A percentile compares a stretch with the other conserved stretches of the same genome.
Evolutionary conservation across 768 basidiomycete species (phyloP).

Genomic region (Neoboletus brunneissimus): DNA sequence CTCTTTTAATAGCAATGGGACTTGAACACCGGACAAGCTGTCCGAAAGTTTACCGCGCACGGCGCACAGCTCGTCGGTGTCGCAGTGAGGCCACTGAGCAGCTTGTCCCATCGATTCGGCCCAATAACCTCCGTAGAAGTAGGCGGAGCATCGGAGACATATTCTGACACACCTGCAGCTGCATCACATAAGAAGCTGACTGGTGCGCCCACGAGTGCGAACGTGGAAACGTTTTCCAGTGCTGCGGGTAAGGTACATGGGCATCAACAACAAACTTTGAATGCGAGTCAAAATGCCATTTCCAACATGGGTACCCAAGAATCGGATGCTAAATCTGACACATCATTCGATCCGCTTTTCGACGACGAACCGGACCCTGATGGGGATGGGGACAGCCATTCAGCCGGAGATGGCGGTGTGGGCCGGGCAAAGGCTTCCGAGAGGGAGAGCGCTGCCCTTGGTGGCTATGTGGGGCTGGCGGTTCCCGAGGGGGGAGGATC

Average conservation of each 20-base stretch:
- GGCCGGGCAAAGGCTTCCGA: slow-evolving; percentile 15
- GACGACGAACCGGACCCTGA: slow-evolving; percentile 77
- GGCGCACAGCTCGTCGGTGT: slow-evolving; percentile 82
- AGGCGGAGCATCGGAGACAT: slow-evolving; percentile 19
- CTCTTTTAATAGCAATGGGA: slow-evolving; percentile 83
- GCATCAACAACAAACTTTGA: slow-evolving; percentile 16
- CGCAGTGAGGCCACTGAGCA: slow-evolving; percentile 64
- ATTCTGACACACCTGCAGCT: slow-evolving; percentile 10
- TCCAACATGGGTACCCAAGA: slow-evolving; percentile 32
- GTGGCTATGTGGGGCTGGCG: slow-evolving; percentile 21
- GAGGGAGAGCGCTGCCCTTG: slow-evolving; percentile 12
- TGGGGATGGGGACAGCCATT: slow-evolving; percentile 37
- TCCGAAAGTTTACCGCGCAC: slow-evolving; percentile 77
- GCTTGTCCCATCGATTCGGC: slow-evolving; percentile 33
- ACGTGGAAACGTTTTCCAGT: slow-evolving; percentile 21
- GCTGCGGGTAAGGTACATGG: slow-evolving; percentile 20
- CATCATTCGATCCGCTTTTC: slow-evolving; percentile 85
- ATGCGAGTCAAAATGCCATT: slow-evolving; percentile 24
- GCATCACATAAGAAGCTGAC: slow-evolving; percentile 10
- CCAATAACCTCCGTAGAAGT: slow-evolving; percentile 27
- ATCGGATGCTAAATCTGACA: slow-evolving; percentile 70
- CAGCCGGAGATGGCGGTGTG: slow-evolving; percentile 17
- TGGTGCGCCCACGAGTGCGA: slow-evolving; percentile 18
- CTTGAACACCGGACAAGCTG: slow-evolving; percentile 81
- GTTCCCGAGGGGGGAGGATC: slow-evolving; percentile 29